Evolutionary conservation across 495 filamentous ascomycete species (phyloP).

Genomic region (Pyrenula aspistea): DNA sequence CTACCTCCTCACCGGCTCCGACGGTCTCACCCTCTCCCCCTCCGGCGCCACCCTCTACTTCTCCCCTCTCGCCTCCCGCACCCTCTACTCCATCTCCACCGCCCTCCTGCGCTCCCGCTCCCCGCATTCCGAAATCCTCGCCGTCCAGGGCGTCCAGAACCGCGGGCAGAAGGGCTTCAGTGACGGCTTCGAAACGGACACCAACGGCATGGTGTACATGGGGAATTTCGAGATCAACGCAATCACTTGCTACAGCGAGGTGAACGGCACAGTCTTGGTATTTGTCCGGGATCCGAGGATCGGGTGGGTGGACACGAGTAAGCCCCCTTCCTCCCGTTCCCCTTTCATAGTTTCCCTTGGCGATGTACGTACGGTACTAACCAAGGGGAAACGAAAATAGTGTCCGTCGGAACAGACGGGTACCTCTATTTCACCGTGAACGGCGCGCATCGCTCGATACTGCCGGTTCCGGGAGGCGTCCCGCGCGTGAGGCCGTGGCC

Average conservation of each 20-base stretch:
- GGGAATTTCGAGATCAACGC: constrained; percentile 29
- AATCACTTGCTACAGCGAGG: constrained; percentile 25
- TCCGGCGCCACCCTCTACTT: constrained; percentile 24
- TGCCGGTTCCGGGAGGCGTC: constrained; percentile 14
- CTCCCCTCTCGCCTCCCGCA: constrained; percentile 13
- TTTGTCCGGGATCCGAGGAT: constrained; percentile 26
- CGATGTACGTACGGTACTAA: no score
- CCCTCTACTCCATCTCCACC: constrained; percentile 24
- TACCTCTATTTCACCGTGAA: constrained; percentile 22
- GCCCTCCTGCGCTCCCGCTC: constrained; percentile 12
- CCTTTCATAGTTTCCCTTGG: no score
- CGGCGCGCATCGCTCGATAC: constrained; percentile 9
- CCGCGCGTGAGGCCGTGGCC: constrained; percentile 19
- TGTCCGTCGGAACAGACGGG: constrained; percentile 15
- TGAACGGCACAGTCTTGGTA: constrained; percentile 18
- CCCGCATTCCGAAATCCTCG: constrained; percentile 13
- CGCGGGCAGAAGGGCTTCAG: constrained; percentile 20
- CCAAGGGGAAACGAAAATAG: no score
- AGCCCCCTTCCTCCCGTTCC: no score
- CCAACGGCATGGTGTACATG: constrained; percentile 22
- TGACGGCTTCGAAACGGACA: constrained; percentile 25
- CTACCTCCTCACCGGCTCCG: constrained; percentile 18
- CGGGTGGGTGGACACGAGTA: constrained; percentile 19
- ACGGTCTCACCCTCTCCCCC: constrained; percentile 25
- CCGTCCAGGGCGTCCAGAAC: constrained; percentile 15